Percentiles rank a stretch among this genome's conserved stretches.
Evolutionary conservation across 768 basidiomycete species (phyloP).

Genomic region (Auriscalpium orientale): DNA sequence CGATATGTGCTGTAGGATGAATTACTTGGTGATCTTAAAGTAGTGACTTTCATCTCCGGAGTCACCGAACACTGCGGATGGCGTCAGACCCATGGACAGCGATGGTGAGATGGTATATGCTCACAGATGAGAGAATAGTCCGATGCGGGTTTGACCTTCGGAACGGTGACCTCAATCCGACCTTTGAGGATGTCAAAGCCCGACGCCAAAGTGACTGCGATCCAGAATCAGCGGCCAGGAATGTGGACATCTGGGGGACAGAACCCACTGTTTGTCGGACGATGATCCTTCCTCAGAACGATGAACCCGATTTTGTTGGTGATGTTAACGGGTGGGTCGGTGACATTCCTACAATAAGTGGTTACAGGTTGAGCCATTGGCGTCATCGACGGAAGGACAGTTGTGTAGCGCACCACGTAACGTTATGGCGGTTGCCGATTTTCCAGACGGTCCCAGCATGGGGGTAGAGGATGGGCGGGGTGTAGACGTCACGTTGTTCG

Average conservation of each 20-base stretch:
- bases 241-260: not conserved
- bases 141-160: not conserved
- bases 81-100: not conserved
- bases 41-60: conserved; percentile 22
- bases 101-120: not conserved
- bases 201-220: not conserved
- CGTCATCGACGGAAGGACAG: no score
- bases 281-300: not conserved
- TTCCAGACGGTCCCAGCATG: conserved; percentile 18
- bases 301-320: conserved; percentile 16
- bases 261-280: not conserved
- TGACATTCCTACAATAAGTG: not conserved
- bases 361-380: not conserved
- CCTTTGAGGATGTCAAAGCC: not conserved
- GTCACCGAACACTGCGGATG: conserved; percentile 24
- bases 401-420: conserved; percentile 25
- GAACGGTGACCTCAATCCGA: conserved; percentile 3
- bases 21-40: conserved; percentile 20
- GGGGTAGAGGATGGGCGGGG: conserved; percentile 22
- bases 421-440: conserved; percentile 15
- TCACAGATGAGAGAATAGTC: conserved; percentile 3
- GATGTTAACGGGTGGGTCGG: conserved; percentile 11
- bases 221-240: not conserved
- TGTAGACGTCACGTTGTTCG: conserved; percentile 18
- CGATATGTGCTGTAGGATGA: not conserved